These are phyloP conservation scores for Physaria fendleri DNA, from an alignment of 345 rosid species.

Conservation along the genomic window DNA sequence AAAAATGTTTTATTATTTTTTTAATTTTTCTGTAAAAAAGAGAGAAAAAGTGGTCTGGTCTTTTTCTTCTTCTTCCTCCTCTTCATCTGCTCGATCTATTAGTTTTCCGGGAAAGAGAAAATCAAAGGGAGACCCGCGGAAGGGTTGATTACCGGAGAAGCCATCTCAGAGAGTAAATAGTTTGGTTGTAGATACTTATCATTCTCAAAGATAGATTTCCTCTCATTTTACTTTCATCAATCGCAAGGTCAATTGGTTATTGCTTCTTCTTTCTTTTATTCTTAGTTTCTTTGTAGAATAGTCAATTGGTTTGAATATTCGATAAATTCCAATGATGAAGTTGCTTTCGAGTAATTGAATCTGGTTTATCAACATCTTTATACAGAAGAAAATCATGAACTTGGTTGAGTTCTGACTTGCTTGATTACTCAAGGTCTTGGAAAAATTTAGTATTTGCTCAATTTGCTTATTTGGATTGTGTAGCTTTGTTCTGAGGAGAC, in stretches of 20 bases:
- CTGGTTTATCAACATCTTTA: too few relatives aligned
- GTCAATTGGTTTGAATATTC: not conserved
- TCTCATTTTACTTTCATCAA: slow-evolving; percentile 92
- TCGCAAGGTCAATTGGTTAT: slow-evolving; percentile 59
- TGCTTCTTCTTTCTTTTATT: too few relatives aligned
- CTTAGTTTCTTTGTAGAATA: too few relatives aligned
- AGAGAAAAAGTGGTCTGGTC: too few relatives aligned
- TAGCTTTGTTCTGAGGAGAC: slow-evolving; percentile 43
- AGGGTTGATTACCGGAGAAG: slow-evolving; percentile 65
- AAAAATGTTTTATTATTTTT: too few relatives aligned
- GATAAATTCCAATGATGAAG: not conserved
- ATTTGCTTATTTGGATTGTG: not conserved
- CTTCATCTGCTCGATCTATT: not conserved
- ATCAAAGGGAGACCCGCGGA: not conserved
- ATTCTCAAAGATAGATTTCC: slow-evolving; percentile 95
- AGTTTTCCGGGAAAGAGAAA: not conserved
- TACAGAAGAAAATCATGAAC: too few relatives aligned
- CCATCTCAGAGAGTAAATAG: slow-evolving; percentile 69
- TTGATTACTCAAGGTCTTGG: not conserved
- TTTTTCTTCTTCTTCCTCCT: too few relatives aligned
- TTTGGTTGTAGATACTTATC: slow-evolving; percentile 89
- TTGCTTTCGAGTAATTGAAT: not conserved
- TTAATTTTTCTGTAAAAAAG: too few relatives aligned
- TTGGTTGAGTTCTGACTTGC: not conserved
- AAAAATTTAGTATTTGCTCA: not conserved